phyloP scores from a whole-genome alignment of 371 early-diverging fungal species.

The Batrachochytrium dendrobatidis region DNA sequence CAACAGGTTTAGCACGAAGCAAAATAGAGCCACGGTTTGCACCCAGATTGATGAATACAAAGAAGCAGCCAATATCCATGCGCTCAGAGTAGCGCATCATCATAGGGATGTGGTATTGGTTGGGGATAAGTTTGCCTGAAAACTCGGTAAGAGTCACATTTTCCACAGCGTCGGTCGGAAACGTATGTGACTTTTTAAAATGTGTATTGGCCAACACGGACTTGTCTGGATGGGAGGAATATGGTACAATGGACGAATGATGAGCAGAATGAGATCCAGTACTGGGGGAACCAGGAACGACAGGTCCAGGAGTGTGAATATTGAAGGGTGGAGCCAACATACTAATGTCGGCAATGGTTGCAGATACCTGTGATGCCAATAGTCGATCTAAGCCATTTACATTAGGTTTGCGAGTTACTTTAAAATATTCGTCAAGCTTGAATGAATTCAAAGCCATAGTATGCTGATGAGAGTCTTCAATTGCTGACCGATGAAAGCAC shows the following conservation, averaged over 20 bases:
- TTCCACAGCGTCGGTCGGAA: too few relatives aligned
- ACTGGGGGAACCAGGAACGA: too few relatives aligned
- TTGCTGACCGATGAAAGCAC: not conserved
- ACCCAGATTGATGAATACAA: slow-evolving; percentile 3
- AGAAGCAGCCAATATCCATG: slow-evolving; percentile 13
- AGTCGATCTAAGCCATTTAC: slow-evolving; percentile 1
- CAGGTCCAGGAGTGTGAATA: too few relatives aligned
- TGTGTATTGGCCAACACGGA: too few relatives aligned
- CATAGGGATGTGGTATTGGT: slow-evolving; percentile 4
- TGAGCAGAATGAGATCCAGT: too few relatives aligned
- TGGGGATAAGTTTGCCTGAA: not conserved
- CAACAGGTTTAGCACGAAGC: slow-evolving; percentile 8
- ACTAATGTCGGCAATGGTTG: too few relatives aligned
- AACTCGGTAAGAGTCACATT: too few relatives aligned
- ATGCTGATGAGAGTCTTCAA: not conserved
- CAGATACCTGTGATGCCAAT: too few relatives aligned
- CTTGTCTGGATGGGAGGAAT: too few relatives aligned
- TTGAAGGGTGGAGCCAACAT: too few relatives aligned
- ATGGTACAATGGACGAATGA: too few relatives aligned
- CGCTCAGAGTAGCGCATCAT: slow-evolving; percentile 11
- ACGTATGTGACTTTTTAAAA: too few relatives aligned
- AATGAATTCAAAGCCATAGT: not conserved
- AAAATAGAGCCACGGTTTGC: slow-evolving; percentile 5
- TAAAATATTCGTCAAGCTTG: not conserved
- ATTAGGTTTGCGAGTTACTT: not conserved